These are phyloP conservation scores for Teratosphaeria epicoccoides DNA, from an alignment of 2,329 filamentous ascomycete species.

Conservation along the genomic window DNA sequence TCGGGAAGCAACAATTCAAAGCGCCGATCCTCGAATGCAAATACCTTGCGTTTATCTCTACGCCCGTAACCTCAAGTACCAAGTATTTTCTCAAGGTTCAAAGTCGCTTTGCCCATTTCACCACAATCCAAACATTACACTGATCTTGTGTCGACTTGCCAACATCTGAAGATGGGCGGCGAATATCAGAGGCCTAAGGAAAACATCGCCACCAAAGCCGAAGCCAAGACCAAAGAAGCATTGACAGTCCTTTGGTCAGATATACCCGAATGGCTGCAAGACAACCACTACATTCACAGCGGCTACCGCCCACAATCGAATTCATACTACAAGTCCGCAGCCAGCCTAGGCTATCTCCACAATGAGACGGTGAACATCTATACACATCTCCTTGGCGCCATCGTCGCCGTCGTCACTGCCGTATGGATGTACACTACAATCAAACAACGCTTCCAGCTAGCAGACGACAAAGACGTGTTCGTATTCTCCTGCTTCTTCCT, in stretches of 20 bases:
- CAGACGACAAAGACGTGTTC: constrained; percentile 52
- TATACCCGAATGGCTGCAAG: constrained; percentile 38
- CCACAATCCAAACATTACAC: neutral
- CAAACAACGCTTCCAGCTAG: constrained; percentile 54
- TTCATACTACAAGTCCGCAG: constrained; percentile 49
- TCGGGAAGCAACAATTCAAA: neutral
- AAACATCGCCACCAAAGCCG: constrained; percentile 1
- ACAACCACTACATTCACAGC: constrained; percentile 59
- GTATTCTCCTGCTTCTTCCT: constrained; percentile 71
- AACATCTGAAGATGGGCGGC: neutral
- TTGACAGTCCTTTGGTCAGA: constrained; percentile 38
- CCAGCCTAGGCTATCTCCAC: constrained; percentile 52
- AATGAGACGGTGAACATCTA: constrained; percentile 65
- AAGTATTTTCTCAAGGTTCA: too few species aligned
- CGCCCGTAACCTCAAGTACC: neutral
- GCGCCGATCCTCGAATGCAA: neutral
- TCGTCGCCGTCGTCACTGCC: constrained; percentile 45
- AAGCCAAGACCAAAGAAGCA: constrained; percentile 24
- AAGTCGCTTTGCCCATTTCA: neutral
- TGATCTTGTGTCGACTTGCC: neutral
- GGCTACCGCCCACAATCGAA: constrained; percentile 55
- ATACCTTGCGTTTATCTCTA: neutral
- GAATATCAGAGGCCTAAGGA: neutral
- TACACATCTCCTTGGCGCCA: constrained; percentile 57
- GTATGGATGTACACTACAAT: constrained; percentile 47